These are phyloP conservation scores for Mesembryanthemum crystallinum DNA, from an alignment of 148 eudicot species.

Conservation along the genomic window DNA sequence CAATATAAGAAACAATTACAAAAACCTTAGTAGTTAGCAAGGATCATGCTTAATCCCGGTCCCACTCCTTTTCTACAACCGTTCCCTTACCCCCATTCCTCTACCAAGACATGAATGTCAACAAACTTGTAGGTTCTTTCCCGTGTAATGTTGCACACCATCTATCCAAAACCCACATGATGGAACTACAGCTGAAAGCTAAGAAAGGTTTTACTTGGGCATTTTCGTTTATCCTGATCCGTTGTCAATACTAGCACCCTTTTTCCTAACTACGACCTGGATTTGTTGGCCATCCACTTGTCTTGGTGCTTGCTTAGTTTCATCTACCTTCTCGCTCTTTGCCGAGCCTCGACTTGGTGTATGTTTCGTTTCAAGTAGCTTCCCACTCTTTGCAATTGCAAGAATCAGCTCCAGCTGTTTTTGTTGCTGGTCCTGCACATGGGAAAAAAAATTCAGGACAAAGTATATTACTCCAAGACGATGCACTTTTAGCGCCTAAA, in stretches of 20 bases:
- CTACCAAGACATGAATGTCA: background rate
- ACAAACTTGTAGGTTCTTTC: background rate
- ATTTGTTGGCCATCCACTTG: constrained; percentile 36
- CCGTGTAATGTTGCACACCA: too few species aligned
- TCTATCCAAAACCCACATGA: background rate
- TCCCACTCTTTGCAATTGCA: constrained; percentile 63
- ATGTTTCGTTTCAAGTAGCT: constrained; percentile 45
- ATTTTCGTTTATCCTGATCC: constrained; percentile 18
- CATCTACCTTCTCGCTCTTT: constrained; percentile 4
- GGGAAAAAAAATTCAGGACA: background rate
- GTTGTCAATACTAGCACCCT: constrained; percentile 37
- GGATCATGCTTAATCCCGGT: background rate
- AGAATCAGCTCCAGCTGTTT: constrained; percentile 89
- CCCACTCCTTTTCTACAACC: background rate
- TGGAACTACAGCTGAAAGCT: background rate
- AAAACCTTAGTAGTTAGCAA: background rate
- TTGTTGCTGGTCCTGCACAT: constrained; percentile 54
- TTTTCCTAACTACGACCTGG: constrained; percentile 31
- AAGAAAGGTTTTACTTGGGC: background rate
- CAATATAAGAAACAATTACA: background rate
- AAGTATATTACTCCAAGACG: background rate
- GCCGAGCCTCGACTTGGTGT: constrained; percentile 32
- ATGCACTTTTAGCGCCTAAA: background rate
- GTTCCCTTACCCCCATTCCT: background rate
- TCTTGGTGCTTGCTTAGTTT: background rate